Base-by-base conservation (phyloP, 257 asterid species). In the Solanum medicagineum region DNA sequence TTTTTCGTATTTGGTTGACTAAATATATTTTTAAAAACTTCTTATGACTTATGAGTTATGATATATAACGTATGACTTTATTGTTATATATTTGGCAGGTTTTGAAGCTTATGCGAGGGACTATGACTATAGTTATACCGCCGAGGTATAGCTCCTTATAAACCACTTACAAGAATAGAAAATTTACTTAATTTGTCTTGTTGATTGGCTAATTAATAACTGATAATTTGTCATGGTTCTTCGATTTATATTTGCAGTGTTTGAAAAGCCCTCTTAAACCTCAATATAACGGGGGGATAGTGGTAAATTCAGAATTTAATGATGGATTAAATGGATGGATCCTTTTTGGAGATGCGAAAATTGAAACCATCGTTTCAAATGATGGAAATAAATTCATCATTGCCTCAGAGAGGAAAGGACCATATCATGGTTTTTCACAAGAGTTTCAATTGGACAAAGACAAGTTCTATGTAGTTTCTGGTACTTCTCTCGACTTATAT, bases 271-370 rank as follows among this genome's bases (percentile, higher is more conserved):
- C 92, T 57, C 79, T 88, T 44, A 80, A 81, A 49, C 88, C 92
- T 81, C 91, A 88, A 44, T 90, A 90, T 70, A 24, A 62, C 20
- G 91, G 92, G 59, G 92, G 92, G 13, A 88, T 90, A 80, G 87
- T 87, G 62, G 74, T 80, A 24, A 88, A 90, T 80, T 87, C 91
- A 65, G 86, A 88, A 47, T 60, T 88, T 20, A 60, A 85, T 49
- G 73, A 84, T 53, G 88, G 89, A 62, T 45, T 87, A 26, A 66
- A 84, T 7, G 90, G 90, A 5, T 86, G 91, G 91, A 77, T 68
- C 29, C 8, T 24, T 51, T 20, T 40, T 7, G 90, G 89, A 65
- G 24, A 49, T 22, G 81, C 69, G 56, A 81, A 66, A 54, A 45
- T 86, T 14, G 85, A 80, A 53, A 36, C 57, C 7, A 17, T 15